Conservation (phyloP, 345 rosid species). For the Punica granatum region DNA sequence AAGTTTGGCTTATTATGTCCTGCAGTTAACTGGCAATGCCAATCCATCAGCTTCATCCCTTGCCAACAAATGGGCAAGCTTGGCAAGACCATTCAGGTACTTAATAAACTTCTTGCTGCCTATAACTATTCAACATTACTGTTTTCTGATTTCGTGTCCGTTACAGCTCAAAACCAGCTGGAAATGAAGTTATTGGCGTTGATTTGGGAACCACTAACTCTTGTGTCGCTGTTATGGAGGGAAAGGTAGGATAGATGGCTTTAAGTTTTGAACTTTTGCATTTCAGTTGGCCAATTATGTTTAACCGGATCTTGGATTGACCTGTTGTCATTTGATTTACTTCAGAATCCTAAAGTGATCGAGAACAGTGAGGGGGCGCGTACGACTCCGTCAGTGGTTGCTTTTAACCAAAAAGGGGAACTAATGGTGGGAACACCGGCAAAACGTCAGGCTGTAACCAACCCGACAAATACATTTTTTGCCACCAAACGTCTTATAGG, state of each 20-base stretch:
- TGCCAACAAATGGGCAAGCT: slow-evolving; percentile 39
- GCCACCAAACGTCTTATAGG: slow-evolving; percentile 87
- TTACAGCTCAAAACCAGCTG: slow-evolving; percentile 72
- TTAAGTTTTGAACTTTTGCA: neutral
- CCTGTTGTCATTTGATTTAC: neutral
- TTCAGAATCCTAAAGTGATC: slow-evolving; percentile 78
- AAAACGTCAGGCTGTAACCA: slow-evolving; percentile 90
- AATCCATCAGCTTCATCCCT: slow-evolving; percentile 34
- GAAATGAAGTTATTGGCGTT: slow-evolving; percentile 85
- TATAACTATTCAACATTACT: neutral
- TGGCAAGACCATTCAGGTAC: slow-evolving; percentile 78
- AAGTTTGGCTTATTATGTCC: neutral
- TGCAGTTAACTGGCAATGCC: slow-evolving; percentile 44
- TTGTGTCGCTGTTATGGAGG: slow-evolving; percentile 98
- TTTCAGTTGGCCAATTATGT: neutral
- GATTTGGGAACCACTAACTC: slow-evolving; percentile 98
- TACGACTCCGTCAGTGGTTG: slow-evolving; percentile 89
- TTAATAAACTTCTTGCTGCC: neutral
- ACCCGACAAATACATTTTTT: slow-evolving; percentile 67
- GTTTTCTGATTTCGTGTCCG: neutral
- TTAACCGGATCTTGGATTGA: neutral
- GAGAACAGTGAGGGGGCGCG: slow-evolving; percentile 88
- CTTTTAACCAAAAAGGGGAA: slow-evolving; percentile 70
- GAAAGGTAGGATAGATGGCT: slow-evolving; percentile 48
- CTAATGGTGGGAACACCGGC: slow-evolving; percentile 85